Evolutionary conservation across 2,329 filamentous ascomycete species (phyloP).

Genomic region (Fusarium abutilonis): DNA sequence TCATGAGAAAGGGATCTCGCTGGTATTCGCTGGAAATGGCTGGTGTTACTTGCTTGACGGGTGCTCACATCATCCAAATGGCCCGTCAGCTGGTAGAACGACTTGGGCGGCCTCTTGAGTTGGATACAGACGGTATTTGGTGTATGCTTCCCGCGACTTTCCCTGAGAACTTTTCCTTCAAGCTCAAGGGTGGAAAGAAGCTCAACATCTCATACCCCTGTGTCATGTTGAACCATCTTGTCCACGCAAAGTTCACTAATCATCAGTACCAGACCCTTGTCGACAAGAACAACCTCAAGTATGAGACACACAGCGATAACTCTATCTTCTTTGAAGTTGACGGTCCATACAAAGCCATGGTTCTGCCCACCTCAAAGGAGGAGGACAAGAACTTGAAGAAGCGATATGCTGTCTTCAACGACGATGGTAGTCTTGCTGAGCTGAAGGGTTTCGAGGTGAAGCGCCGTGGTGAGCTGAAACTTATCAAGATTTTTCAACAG

Average conservation of each 20-base stretch:
- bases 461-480: conserved; percentile 94
- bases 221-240: conserved; percentile 98
- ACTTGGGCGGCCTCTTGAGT: conserved; percentile 88
- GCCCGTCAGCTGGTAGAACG: conserved; percentile 92
- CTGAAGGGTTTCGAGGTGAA: conserved; percentile 98
- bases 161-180: conserved; percentile 95
- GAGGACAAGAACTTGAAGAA: conserved; percentile 99
- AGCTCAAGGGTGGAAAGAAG: conserved; percentile 95
- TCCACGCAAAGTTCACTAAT: conserved; percentile 94
- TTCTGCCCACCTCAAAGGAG: conserved; percentile 95
- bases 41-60: conserved; percentile 95
- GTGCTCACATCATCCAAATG: conserved; percentile 96
- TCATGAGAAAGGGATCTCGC: conserved; percentile 97
- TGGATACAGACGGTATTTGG: conserved; percentile 99
- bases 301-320: conserved; percentile 98
- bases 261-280: conserved; percentile 94
- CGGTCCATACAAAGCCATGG: conserved; percentile 96
- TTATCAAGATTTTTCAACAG: conserved; percentile 99
- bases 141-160: conserved; percentile 97
- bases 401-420: conserved; percentile 98
- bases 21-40: conserved; percentile 99
- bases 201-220: conserved; percentile 96
- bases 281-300: conserved; percentile 82
- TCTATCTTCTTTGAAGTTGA: conserved; percentile 99
- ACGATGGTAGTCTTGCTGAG: conserved; percentile 94